A percentile compares a stretch with the other conserved stretches of the same genome.
Evolutionary conservation across 2,329 filamentous ascomycete species (phyloP).

Genomic region (Alternaria viburni): DNA sequence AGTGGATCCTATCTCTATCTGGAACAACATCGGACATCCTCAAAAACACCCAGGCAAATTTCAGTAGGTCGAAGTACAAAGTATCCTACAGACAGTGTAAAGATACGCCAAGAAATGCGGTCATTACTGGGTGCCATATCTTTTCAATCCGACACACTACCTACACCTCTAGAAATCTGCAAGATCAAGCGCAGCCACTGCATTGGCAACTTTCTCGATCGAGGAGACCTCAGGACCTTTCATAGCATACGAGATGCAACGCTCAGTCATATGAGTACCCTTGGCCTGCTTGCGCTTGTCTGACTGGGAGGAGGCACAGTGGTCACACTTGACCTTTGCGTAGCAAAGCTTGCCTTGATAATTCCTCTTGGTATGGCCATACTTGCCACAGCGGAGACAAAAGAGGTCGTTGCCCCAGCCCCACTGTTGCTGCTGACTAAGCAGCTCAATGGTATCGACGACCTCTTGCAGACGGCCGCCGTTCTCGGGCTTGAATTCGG

Average conservation of each 20-base stretch:
- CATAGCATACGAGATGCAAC: constrained; percentile 5
- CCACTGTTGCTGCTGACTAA: constrained; percentile 1
- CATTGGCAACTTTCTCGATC: background rate
- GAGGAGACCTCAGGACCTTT: background rate
- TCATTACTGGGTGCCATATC: background rate
- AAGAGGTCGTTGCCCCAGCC: constrained; percentile 8
- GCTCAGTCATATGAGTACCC: background rate
- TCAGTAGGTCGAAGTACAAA: background rate
- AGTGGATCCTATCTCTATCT: background rate
- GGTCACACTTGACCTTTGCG: background rate
- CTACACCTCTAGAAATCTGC: background rate
- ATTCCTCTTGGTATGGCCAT: background rate
- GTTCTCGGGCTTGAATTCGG: background rate
- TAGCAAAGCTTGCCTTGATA: background rate
- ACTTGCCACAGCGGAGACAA: constrained; percentile 8
- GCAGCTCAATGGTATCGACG: constrained; percentile 9
- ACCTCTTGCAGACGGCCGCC: background rate
- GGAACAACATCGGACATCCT: background rate
- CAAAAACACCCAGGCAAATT: background rate
- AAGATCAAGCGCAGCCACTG: background rate
- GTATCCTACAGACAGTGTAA: background rate
- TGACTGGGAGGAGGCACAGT: background rate
- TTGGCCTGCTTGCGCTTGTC: background rate
- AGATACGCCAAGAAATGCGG: background rate
- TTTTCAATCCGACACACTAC: background rate